Evolutionary conservation across 2,329 filamentous ascomycete genomes (phyloP).

Genomic region (Cladosporium velox): DNA sequence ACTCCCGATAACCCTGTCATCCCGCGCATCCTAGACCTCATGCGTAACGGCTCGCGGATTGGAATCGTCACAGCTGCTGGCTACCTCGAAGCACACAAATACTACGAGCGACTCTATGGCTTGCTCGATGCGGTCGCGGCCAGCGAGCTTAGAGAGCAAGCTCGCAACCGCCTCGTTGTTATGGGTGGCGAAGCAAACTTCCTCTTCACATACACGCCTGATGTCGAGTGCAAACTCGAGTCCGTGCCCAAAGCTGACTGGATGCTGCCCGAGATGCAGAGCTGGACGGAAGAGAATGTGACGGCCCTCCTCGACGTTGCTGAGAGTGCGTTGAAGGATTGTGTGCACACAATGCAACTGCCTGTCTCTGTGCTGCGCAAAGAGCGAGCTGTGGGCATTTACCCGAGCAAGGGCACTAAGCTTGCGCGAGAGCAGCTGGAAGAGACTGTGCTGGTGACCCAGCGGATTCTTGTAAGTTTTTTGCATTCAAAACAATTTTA

Average conservation of each 20-base stretch:
- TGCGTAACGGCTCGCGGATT: conserved; percentile 76
- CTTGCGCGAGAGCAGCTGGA: conserved; percentile 84
- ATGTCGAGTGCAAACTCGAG: conserved; percentile 66
- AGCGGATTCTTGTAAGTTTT: conserved; percentile 70
- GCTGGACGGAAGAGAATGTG: conserved; percentile 78
- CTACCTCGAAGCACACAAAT: conserved; percentile 83
- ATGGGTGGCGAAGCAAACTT: conserved; percentile 98
- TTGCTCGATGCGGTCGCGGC: conserved; percentile 77
- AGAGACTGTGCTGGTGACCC: conserved; percentile 91
- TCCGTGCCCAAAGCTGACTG: conserved; percentile 66
- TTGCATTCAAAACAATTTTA: not conserved
- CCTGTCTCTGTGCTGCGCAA: conserved; percentile 82
- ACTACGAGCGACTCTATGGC: conserved; percentile 84
- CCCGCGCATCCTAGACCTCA: conserved; percentile 65
- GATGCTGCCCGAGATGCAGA: conserved; percentile 75
- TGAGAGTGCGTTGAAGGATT: conserved; percentile 79
- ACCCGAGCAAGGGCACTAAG: conserved; percentile 44
- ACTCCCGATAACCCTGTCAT: conserved; percentile 77
- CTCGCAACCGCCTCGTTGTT: conserved; percentile 80
- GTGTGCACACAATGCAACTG: conserved; percentile 75
- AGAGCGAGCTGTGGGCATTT: conserved; percentile 65
- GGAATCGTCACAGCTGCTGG: conserved; percentile 97
- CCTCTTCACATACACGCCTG: conserved; percentile 75
- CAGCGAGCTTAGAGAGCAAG: conserved; percentile 62
- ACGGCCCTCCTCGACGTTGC: conserved; percentile 81